These are phyloP conservation scores for Fusarium palustre DNA, from an alignment of 2,329 filamentous ascomycete species.

Conservation along the genomic window DNA sequence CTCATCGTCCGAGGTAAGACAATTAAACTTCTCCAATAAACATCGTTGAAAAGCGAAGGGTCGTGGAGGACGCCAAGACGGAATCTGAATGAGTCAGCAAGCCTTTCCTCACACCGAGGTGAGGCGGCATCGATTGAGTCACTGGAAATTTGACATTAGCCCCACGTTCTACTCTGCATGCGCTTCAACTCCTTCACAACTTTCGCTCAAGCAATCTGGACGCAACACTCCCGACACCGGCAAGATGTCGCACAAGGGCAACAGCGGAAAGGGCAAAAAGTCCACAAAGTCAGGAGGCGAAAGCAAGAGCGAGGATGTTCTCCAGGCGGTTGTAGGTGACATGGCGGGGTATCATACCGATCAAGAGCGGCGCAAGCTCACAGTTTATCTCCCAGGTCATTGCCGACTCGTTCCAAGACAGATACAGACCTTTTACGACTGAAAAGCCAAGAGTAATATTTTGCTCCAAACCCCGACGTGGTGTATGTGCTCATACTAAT, in stretches of 20 bases:
- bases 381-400: conserved; percentile 70
- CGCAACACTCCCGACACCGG: conserved; percentile 24
- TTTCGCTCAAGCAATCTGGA: conserved; percentile 21
- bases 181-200: conserved; percentile 31
- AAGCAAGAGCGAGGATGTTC: conserved; percentile 67
- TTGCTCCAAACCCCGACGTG: neutral
- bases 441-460: conserved; percentile 83
- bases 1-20: conserved; percentile 1
- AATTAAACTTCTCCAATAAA: conserved; percentile 12
- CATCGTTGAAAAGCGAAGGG: neutral
- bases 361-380: conserved; percentile 39
- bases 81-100: conserved; percentile 28
- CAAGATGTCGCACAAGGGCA: conserved; percentile 61
- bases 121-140: conserved; percentile 50
- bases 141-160: conserved; percentile 43
- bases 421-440: conserved; percentile 89
- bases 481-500: conserved; percentile 32
- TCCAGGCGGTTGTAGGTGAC: conserved; percentile 66
- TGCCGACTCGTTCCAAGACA: conserved; percentile 92
- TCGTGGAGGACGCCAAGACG: neutral
- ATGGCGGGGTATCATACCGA: conserved; percentile 46
- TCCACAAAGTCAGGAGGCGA: conserved; percentile 63
- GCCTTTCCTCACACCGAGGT: conserved; percentile 41
- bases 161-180: conserved; percentile 29
- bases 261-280: conserved; percentile 65